Conservation (phyloP, 179 eudicot genomes). For the Dionaea muscipula region DNA sequence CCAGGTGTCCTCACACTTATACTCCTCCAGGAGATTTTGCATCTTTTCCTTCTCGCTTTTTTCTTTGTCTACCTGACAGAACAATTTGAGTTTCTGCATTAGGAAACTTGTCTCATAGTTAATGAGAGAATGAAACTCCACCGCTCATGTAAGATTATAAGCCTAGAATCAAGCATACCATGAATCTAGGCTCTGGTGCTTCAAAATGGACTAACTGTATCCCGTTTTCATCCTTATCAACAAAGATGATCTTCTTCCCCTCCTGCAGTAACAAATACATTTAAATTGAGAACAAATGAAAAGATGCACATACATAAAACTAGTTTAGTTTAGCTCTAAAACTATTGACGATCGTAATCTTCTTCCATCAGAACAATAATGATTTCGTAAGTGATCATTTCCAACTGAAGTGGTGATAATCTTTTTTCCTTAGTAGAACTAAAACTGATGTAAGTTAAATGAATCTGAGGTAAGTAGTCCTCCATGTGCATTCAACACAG, state of each 20-base stretch:
- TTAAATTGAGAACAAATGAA: not conserved
- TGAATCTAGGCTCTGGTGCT: not conserved
- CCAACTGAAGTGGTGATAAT: too few species aligned
- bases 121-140: conserved; percentile 1
- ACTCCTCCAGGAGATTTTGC: conserved; percentile 29
- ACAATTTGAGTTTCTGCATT: conserved; percentile 5
- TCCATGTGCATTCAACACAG: too few species aligned
- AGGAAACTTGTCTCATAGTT: conserved; percentile 1
- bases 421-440: too few species aligned
- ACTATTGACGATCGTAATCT: too few species aligned
- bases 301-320: too few species aligned
- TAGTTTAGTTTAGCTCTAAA: too few species aligned
- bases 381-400: too few species aligned
- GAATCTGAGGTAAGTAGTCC: too few species aligned
- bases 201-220: not conserved
- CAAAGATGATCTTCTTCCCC: not conserved
- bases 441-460: too few species aligned
- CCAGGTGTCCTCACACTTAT: conserved; percentile 31
- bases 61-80: conserved; percentile 31
- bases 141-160: too few species aligned
- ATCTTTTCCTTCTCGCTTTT: conserved; percentile 24
- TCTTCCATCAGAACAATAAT: too few species aligned
- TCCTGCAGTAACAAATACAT: not conserved
- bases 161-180: too few species aligned
- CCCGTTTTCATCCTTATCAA: not conserved